These are phyloP conservation scores for Ganoderma multipileum DNA, from an alignment of 1,284 basidiomycete species.

Conservation along the genomic window DNA sequence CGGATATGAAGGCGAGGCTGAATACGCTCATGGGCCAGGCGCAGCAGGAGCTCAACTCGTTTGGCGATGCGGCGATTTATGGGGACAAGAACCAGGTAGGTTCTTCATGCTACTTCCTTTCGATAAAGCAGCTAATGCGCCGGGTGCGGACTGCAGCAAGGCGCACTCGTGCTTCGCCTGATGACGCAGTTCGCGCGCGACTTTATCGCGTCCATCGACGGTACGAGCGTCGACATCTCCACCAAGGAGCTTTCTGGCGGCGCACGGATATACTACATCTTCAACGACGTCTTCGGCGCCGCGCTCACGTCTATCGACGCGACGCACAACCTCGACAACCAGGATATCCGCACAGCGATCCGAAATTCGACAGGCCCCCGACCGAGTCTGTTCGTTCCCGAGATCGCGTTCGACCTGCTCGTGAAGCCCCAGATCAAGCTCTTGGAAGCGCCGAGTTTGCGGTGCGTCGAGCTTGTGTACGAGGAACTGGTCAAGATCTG, in stretches of 20 bases:
- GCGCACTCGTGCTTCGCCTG: conserved; percentile 87
- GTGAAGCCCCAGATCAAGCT: conserved; percentile 99
- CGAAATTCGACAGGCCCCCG: conserved; percentile 97
- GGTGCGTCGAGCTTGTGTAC: conserved; percentile 98
- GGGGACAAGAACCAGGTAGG: conserved; percentile 88
- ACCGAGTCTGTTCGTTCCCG: conserved; percentile 96
- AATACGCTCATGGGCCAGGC: conserved; percentile 99
- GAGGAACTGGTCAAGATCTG: conserved; percentile 99
- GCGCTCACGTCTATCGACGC: conserved; percentile 93
- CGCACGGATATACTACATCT: conserved; percentile 99
- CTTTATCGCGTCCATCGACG: conserved; percentile 97
- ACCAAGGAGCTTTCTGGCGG: conserved; percentile 99
- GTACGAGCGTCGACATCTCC: conserved; percentile 96
- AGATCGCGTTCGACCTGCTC: conserved; percentile 95
- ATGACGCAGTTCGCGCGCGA: conserved; percentile 99
- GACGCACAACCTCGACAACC: conserved; percentile 88
- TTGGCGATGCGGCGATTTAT: conserved; percentile 93
- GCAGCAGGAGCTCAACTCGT: conserved; percentile 96
- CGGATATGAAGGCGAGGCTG: conserved; percentile 98
- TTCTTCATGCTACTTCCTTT: not conserved
- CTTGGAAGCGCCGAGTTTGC: conserved; percentile 90
- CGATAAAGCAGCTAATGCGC: no score
- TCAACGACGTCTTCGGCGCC: conserved; percentile 97
- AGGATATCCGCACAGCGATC: conserved; percentile 98
- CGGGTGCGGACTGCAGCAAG: conserved; percentile 59